phyloP scores from a whole-genome alignment of 106 monocot species.

The Apostasia ramifera region DNA sequence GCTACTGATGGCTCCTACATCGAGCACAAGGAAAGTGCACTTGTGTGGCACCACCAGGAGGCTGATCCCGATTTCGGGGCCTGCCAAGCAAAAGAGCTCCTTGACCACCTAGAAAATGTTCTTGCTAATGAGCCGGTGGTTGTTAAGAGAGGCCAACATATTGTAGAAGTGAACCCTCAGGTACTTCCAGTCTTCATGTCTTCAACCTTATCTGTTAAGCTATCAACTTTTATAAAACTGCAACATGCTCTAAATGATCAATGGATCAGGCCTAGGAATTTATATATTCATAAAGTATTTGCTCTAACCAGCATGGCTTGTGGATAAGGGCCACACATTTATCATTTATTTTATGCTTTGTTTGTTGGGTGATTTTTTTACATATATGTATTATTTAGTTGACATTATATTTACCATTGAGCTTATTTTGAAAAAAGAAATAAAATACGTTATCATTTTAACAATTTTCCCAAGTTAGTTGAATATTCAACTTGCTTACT shows the following conservation, averaged over 20 bases:
- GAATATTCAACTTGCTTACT: too few relatives aligned
- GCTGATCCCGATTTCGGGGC: conserved; percentile 14
- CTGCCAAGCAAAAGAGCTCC: conserved; percentile 13
- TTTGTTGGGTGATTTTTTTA: too few relatives aligned
- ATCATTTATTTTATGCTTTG: too few relatives aligned
- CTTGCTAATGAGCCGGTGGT: conserved; percentile 25
- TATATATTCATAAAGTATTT: too few relatives aligned
- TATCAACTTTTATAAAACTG: background rate
- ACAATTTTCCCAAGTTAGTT: too few relatives aligned
- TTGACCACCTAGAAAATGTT: conserved; percentile 18
- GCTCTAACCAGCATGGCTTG: too few relatives aligned
- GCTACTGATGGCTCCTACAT: conserved; percentile 16
- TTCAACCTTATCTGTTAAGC: background rate
- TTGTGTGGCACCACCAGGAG: conserved; percentile 22
- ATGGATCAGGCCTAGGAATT: too few relatives aligned
- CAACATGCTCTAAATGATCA: background rate
- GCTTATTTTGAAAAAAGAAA: too few relatives aligned
- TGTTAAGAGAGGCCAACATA: conserved; percentile 23
- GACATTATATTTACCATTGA: too few relatives aligned
- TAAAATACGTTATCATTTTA: too few relatives aligned
- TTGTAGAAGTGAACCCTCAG: conserved; percentile 31
- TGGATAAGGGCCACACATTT: too few relatives aligned
- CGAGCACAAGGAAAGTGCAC: conserved; percentile 18
- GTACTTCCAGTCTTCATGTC: conserved; percentile 7
- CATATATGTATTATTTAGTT: too few relatives aligned